Evolutionary conservation across 805 yeast species (phyloP).

Genomic region (Suhomyces sp.): DNA sequence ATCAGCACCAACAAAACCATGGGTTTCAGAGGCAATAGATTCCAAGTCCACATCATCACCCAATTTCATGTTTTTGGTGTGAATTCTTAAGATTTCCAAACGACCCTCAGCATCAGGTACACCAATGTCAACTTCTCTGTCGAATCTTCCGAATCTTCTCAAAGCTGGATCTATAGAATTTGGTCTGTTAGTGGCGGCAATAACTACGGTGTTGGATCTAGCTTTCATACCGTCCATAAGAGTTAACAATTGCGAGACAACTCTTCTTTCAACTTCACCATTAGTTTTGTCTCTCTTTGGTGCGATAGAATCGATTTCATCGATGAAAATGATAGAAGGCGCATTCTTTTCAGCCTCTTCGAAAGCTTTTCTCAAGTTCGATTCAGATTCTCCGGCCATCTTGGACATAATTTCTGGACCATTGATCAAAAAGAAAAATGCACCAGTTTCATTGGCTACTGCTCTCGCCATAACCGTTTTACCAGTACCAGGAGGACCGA

Average conservation of each 20-base stretch:
- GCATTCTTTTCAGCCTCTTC: slow-evolving; percentile 99
- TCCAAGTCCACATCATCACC: slow-evolving; percentile 94
- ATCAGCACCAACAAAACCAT: slow-evolving; percentile 99
- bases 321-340: slow-evolving; percentile 95
- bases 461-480: slow-evolving; percentile 99
- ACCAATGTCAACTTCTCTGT: slow-evolving; percentile 84
- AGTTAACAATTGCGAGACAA: slow-evolving; percentile 94
- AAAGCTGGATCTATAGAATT: slow-evolving; percentile 84
- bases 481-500: slow-evolving; percentile 99
- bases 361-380: slow-evolving; percentile 94
- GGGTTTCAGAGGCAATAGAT: slow-evolving; percentile 94
- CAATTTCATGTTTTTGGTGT: slow-evolving; percentile 97
- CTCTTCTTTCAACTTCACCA: slow-evolving; percentile 99
- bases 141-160: slow-evolving; percentile 83
- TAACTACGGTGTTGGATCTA: slow-evolving; percentile 96
- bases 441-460: slow-evolving; percentile 99
- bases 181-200: slow-evolving; percentile 94
- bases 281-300: slow-evolving; percentile 99
- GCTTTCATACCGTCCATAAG: slow-evolving; percentile 99
- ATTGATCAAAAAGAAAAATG: slow-evolving; percentile 94
- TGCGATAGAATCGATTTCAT: slow-evolving; percentile 98
- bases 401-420: slow-evolving; percentile 99
- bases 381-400: slow-evolving; percentile 99
- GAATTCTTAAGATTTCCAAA: slow-evolving; percentile 93
- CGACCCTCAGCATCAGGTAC: slow-evolving; percentile 99